These are phyloP conservation scores for Coemansia sp. DNA, from an alignment of 192 early-diverging fungal species.

Conservation along the genomic window DNA sequence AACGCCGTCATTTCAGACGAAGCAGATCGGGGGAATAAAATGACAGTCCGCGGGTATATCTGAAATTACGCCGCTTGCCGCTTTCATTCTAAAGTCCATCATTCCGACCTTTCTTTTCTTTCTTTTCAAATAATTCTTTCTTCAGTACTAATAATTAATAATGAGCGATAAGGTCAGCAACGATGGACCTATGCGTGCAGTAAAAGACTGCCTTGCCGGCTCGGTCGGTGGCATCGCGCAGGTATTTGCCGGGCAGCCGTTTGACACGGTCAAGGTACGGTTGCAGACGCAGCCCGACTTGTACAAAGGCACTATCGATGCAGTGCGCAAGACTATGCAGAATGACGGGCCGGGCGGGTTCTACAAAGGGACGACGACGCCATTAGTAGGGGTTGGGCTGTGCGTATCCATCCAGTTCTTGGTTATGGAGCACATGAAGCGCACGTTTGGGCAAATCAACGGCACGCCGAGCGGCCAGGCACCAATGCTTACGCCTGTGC, in stretches of 20 bases:
- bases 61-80: too few species aligned
- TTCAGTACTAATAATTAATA: background rate
- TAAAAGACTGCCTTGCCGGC: constrained; percentile 75
- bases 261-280: constrained; percentile 84
- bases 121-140: background rate
- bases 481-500: constrained; percentile 63
- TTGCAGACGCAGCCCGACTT: constrained; percentile 87
- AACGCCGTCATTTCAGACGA: too few species aligned
- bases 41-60: too few species aligned
- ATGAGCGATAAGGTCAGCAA: constrained; percentile 7
- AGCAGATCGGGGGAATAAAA: too few species aligned
- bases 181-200: constrained; percentile 56
- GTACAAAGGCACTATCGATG: constrained; percentile 85
- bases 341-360: constrained; percentile 82
- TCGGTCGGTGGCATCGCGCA: constrained; percentile 76
- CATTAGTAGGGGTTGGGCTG: constrained; percentile 89
- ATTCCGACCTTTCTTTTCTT: constrained; percentile 2
- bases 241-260: constrained; percentile 78
- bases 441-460: constrained; percentile 67
- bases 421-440: constrained; percentile 85
- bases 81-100: background rate
- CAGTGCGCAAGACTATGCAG: constrained; percentile 76
- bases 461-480: constrained; percentile 44
- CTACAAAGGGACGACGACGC: constrained; percentile 94
- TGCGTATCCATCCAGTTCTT: constrained; percentile 98